These are phyloP conservation scores for Clavaria fumosa DNA, from an alignment of 768 basidiomycete genomes.

Conservation along the genomic window DNA sequence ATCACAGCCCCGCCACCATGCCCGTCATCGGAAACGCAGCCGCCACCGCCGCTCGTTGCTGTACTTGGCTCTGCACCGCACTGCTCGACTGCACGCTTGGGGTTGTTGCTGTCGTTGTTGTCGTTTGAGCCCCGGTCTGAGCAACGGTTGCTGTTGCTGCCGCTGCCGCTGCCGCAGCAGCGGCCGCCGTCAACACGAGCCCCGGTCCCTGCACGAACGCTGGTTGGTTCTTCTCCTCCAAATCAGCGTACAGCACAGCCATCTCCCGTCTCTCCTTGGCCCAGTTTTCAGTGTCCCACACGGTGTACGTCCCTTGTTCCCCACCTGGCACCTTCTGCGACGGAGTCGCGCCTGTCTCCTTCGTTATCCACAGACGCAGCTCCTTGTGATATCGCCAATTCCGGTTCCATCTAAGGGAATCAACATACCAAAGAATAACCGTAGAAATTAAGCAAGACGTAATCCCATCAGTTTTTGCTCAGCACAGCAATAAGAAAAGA, in stretches of 20 bases:
- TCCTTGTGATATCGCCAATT: slow-evolving; percentile 98
- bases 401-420: slow-evolving; percentile 65
- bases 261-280: slow-evolving; percentile 64
- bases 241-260: slow-evolving; percentile 56
- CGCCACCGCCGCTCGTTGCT: too few species aligned
- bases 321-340: slow-evolving; percentile 67
- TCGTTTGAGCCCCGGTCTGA: too few species aligned
- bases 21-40: too few species aligned
- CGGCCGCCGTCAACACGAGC: slow-evolving; percentile 27
- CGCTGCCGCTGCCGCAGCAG: too few species aligned
- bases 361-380: slow-evolving; percentile 70
- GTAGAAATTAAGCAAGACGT: not conserved
- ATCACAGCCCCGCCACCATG: too few species aligned
- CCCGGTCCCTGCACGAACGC: slow-evolving; percentile 41
- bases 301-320: slow-evolving; percentile 81
- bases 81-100: too few species aligned
- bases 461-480: slow-evolving; percentile 3
- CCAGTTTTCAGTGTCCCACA: slow-evolving; percentile 78
- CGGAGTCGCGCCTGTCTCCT: slow-evolving; percentile 66
- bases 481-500: slow-evolving; percentile 1
- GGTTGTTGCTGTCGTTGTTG: too few species aligned
- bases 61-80: too few species aligned
- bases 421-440: not conserved
- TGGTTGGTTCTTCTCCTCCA: slow-evolving; percentile 57
- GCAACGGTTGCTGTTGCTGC: too few species aligned